Percentiles rank a stretch among this genome's conserved stretches.
Conservation (phyloP, 192 early-diverging fungal species). For the Podila clonocystis region DNA sequence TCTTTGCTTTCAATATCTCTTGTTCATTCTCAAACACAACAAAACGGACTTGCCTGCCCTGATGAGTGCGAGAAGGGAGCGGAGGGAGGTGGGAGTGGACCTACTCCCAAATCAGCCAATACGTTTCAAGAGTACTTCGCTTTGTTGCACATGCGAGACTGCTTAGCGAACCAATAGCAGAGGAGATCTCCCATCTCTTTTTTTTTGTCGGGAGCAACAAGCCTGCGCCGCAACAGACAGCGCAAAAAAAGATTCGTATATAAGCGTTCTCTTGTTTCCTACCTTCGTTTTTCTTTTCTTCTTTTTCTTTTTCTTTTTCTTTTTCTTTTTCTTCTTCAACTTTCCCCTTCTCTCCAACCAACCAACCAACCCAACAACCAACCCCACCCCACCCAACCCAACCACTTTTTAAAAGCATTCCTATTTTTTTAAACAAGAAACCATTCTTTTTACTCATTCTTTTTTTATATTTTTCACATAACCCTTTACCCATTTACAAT, state of each 20-base stretch:
- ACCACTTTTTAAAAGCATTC: neutral
- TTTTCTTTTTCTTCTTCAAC: slow-evolving; percentile 27
- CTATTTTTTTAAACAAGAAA: neutral
- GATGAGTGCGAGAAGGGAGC: too few species aligned
- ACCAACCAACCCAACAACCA: neutral
- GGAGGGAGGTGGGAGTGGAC: too few species aligned
- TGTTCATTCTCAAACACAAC: too few species aligned
- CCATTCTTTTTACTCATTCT: slow-evolving; percentile 18
- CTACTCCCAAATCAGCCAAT: too few species aligned
- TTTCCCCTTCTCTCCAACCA: slow-evolving; percentile 8
- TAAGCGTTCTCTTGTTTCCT: too few species aligned
- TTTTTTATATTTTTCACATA: slow-evolving; percentile 16
- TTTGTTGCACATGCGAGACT: slow-evolving; percentile 3
- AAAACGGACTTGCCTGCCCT: too few species aligned
- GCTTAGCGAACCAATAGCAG: slow-evolving; percentile 25
- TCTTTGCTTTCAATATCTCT: too few species aligned
- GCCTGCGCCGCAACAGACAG: too few species aligned
- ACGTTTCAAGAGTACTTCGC: too few species aligned
- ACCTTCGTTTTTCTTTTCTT: too few species aligned
- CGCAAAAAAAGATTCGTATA: too few species aligned
- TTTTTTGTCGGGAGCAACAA: neutral
- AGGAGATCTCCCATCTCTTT: slow-evolving; percentile 14
- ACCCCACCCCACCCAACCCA: neutral
- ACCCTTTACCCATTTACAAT: slow-evolving; percentile 12
- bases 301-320: slow-evolving; percentile 1